These are phyloP conservation scores for Mikania micrantha DNA, from an alignment of 129 eudicot genomes.

Conservation along the genomic window DNA sequence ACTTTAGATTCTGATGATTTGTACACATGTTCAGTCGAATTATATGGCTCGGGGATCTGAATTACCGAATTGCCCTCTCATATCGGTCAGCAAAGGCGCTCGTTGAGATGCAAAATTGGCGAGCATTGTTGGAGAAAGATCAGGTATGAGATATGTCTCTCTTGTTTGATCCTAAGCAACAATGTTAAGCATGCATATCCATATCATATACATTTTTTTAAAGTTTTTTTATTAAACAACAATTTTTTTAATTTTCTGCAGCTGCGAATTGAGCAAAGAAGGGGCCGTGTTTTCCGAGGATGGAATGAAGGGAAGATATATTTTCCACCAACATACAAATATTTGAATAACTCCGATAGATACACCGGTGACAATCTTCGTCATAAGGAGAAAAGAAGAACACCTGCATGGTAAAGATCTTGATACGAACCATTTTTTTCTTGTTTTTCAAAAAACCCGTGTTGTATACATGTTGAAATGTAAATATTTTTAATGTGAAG, in stretches of 20 bases:
- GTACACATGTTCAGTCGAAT: conserved; percentile 54
- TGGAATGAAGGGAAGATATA: conserved; percentile 94
- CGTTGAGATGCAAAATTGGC: conserved; percentile 98
- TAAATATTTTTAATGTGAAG: conserved; percentile 26
- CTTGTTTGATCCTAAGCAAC: not conserved
- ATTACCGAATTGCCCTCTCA: conserved; percentile 86
- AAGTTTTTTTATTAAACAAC: not conserved
- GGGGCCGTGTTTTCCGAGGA: conserved; percentile 76
- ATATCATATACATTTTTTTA: not conserved
- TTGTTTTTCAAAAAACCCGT: not conserved
- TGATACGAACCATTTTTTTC: not conserved
- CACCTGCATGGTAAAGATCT: conserved; percentile 86
- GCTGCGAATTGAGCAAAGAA: conserved; percentile 84
- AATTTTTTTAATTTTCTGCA: conserved; percentile 31
- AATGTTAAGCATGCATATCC: not conserved
- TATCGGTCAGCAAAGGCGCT: conserved; percentile 92
- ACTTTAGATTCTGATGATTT: conserved; percentile 17
- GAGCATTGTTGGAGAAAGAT: conserved; percentile 84
- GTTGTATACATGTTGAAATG: not conserved
- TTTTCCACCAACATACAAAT: conserved; percentile 97
- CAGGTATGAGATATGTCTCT: conserved; percentile 43
- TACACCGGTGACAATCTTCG: conserved; percentile 81
- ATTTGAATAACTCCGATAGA: conserved; percentile 83
- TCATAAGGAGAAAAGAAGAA: conserved; percentile 79
- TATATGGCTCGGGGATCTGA: conserved; percentile 97